Evolutionary conservation across 352 stramenopile species (phyloP).

Genomic region (Blastocystis sp.): DNA sequence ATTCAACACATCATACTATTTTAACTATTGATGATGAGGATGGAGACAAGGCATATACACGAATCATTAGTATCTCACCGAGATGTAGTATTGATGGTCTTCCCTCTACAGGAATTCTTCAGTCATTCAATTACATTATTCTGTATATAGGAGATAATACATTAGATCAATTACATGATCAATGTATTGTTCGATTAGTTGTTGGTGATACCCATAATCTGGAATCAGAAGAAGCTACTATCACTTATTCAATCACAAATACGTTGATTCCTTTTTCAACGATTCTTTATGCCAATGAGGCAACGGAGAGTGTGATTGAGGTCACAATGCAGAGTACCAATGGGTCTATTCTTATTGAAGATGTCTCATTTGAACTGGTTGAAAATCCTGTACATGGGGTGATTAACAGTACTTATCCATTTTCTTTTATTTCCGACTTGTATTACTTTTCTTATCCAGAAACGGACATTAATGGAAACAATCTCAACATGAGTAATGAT

Average conservation of each 20-base stretch:
- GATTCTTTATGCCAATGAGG: neutral
- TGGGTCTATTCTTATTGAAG: neutral
- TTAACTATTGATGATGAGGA: constrained; percentile 22
- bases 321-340: neutral
- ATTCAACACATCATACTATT: neutral
- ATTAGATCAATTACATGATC: neutral
- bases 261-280: neutral
- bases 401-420: neutral
- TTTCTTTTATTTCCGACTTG: neutral
- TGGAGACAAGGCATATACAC: constrained; percentile 33
- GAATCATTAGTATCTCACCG: neutral
- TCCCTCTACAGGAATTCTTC: neutral
- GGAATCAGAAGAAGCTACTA: neutral
- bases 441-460: constrained; percentile 16
- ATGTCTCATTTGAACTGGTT: neutral
- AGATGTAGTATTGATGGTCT: neutral
- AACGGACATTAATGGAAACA: neutral
- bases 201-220: neutral
- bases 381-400: neutral
- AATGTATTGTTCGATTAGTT: neutral
- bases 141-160: neutral
- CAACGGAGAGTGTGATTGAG: neutral
- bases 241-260: neutral
- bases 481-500: neutral
- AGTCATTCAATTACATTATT: neutral